Evolutionary conservation across 2,329 filamentous ascomycete species (phyloP).

Genomic region (Trichophaea hybrida): DNA sequence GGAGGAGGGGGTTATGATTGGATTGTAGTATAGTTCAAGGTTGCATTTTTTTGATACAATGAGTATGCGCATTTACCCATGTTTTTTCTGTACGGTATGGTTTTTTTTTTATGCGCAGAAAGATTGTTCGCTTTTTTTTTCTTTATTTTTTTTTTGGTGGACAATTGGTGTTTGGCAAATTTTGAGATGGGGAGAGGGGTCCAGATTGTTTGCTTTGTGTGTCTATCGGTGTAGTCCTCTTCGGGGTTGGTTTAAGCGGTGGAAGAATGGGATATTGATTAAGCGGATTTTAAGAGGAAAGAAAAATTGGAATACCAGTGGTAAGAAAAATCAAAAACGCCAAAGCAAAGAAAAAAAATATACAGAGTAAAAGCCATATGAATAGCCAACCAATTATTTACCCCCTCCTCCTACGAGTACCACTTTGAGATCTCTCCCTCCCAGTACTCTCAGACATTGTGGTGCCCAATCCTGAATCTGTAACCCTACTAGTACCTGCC

Average conservation of each 20-base stretch:
- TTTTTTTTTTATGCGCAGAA: constrained; percentile 2
- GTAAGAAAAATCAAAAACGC: too few relatives aligned
- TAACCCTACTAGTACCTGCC: not conserved
- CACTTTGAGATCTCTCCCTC: not conserved
- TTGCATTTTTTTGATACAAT: not conserved
- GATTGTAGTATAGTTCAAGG: not conserved
- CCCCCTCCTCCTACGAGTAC: not conserved
- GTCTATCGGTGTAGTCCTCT: too few relatives aligned
- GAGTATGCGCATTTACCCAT: not conserved
- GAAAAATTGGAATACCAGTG: too few relatives aligned
- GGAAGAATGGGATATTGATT: too few relatives aligned
- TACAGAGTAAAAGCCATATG: too few relatives aligned
- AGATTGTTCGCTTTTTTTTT: constrained; percentile 3
- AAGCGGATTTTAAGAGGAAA: too few relatives aligned
- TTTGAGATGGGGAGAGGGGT: not conserved
- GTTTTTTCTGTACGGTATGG: constrained; percentile 10
- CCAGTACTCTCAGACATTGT: not conserved
- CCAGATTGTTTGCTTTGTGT: not conserved
- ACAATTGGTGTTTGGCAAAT: not conserved
- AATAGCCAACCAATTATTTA: not conserved
- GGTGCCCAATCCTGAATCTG: not conserved
- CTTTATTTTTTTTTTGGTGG: constrained; percentile 4
- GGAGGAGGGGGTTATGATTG: not conserved
- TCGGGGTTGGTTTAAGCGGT: too few relatives aligned
- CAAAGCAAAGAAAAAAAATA: too few relatives aligned